Percentiles rank a stretch among this genome's conserved stretches.
Evolutionary conservation across 495 filamentous ascomycete species (phyloP).

Genomic region (Xylaria sp.): DNA sequence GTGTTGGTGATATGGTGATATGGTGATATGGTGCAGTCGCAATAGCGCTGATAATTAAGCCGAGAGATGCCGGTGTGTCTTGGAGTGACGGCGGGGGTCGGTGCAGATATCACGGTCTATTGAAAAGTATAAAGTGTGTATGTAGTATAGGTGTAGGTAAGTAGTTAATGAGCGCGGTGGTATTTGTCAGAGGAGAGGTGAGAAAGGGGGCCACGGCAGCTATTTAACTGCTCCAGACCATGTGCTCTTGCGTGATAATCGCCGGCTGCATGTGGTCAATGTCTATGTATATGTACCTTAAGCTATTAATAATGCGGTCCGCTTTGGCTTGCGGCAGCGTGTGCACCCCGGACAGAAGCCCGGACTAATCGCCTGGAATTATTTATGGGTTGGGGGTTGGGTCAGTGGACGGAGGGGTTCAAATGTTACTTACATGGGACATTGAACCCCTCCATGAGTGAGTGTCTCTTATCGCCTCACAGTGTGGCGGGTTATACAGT

Average conservation of each 20-base stretch:
- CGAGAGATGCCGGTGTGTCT: not conserved
- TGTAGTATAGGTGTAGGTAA: not conserved
- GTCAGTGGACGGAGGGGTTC: not conserved
- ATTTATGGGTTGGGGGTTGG: too few species aligned
- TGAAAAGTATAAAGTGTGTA: too few species aligned
- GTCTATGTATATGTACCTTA: constrained; percentile 4
- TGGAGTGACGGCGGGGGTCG: not conserved
- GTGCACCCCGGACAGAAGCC: not conserved
- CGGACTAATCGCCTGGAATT: too few species aligned
- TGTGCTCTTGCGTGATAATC: constrained; percentile 3
- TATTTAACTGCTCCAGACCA: constrained; percentile 10
- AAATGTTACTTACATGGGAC: too few species aligned
- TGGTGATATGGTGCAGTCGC: too few species aligned
- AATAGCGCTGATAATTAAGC: too few species aligned
- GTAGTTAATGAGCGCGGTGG: not conserved
- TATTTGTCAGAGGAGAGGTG: not conserved
- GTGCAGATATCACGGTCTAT: not conserved
- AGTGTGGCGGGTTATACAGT: too few species aligned
- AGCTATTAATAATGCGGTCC: constrained; percentile 34
- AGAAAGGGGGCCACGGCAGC: constrained; percentile 5
- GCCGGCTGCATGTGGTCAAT: not conserved
- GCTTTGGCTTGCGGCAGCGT: constrained; percentile 13
- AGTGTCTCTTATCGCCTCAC: too few species aligned
- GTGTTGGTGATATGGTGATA: constrained; percentile 20
- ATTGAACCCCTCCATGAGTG: too few species aligned